phyloP scores from a whole-genome alignment of 768 basidiomycete species.

The Hygrocybe punicea region DNA sequence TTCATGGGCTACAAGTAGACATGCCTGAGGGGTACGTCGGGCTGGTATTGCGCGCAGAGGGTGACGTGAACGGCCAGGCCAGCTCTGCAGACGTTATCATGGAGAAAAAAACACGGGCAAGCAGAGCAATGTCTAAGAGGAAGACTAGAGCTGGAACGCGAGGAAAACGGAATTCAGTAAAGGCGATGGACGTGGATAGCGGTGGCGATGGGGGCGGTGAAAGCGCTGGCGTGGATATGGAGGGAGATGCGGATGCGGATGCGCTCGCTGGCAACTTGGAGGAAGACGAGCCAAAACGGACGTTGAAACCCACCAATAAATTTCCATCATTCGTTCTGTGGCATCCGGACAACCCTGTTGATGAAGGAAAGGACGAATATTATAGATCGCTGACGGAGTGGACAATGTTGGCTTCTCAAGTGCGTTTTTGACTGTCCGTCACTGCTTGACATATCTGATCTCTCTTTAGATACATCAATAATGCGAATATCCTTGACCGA shows the following conservation, averaged over 20 bases:
- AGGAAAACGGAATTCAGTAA: slow-evolving; percentile 25
- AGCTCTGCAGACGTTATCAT: background rate
- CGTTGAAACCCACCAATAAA: slow-evolving; percentile 46
- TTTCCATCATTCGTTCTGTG: slow-evolving; percentile 74
- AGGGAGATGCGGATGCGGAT: slow-evolving; percentile 12
- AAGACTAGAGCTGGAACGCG: slow-evolving; percentile 28
- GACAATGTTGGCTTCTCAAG: slow-evolving; percentile 62
- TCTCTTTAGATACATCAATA: slow-evolving; percentile 26
- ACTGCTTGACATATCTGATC: background rate
- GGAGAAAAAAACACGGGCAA: slow-evolving; percentile 8
- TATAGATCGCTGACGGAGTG: slow-evolving; percentile 66
- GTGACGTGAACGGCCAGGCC: slow-evolving; percentile 1
- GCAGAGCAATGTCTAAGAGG: slow-evolving; percentile 19
- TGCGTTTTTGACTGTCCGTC: slow-evolving; percentile 27
- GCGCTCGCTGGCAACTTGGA: too few relatives aligned
- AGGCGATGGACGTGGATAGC: slow-evolving; percentile 30
- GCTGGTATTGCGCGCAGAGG: slow-evolving; percentile 49
- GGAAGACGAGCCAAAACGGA: slow-evolving; percentile 23
- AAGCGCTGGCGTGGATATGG: slow-evolving; percentile 21
- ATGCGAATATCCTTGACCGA: too few relatives aligned
- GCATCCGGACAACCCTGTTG: slow-evolving; percentile 68
- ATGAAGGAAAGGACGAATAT: slow-evolving; percentile 72
- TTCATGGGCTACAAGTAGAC: slow-evolving; percentile 61
- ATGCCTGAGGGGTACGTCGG: slow-evolving; percentile 69
- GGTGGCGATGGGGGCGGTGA: slow-evolving; percentile 22